phyloP scores from a whole-genome alignment of 306 rosid species.

The Medicago truncatula region MtrunA17r5.0-ANR NC_053049.1:28943501-28944000 shows the following conservation, averaged over 20 bases:
- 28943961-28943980: background rate
- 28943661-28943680: background rate
- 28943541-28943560: too few relatives aligned
- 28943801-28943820: background rate
- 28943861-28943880: background rate
- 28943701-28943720: background rate
- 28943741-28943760: background rate
- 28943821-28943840: background rate
- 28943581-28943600: background rate
- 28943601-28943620: background rate
- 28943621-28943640: background rate
- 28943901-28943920: slow-evolving; percentile 6
- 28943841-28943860: background rate
- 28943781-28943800: background rate
- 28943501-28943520: too few relatives aligned
- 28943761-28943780: background rate
- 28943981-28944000: slow-evolving; percentile 20
- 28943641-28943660: background rate
- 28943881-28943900: slow-evolving; percentile 24
- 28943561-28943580: too few relatives aligned
- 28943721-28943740: background rate
- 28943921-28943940: slow-evolving; percentile 22
- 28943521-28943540: too few relatives aligned
- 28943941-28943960: slow-evolving; percentile 28
- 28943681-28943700: background rate